Conservation (phyloP, 1,139 yeast genomes). For the Pichia inconspicua region DNA sequence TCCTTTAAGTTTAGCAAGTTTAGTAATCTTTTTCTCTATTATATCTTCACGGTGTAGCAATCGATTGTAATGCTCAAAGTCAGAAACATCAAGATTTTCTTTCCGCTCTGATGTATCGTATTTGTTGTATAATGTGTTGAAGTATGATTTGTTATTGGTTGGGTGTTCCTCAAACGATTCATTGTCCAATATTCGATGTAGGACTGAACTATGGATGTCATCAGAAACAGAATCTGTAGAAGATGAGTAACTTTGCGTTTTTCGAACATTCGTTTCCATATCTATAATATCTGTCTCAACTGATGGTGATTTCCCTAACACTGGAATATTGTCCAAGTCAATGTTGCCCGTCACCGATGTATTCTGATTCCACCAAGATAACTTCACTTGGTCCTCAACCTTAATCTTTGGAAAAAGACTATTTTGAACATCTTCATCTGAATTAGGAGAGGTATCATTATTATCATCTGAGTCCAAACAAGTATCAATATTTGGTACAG, state of each 20-base stretch:
- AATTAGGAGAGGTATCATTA: no score
- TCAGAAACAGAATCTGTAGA: background rate
- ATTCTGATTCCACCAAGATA: background rate
- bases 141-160: slow-evolving; percentile 21
- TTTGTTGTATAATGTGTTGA: slow-evolving; percentile 22
- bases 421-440: background rate
- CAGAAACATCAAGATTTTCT: slow-evolving; percentile 20
- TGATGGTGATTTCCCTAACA: background rate
- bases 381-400: background rate
- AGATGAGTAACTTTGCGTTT: background rate
- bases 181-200: slow-evolving; percentile 18
- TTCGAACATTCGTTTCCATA: background rate
- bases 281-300: background rate
- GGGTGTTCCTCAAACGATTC: slow-evolving; percentile 12
- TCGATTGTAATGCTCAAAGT: slow-evolving; percentile 33
- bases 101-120: slow-evolving; percentile 6
- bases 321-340: background rate
- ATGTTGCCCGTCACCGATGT: background rate
- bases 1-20: slow-evolving; percentile 21
- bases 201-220: slow-evolving; percentile 15
- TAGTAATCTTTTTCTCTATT: slow-evolving; percentile 28
- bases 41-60: slow-evolving; percentile 30
- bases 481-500: background rate
- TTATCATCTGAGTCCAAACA: background rate
- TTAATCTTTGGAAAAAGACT: background rate